Evolutionary conservation across 345 rosid species (phyloP).

Genomic region (Rhizophora mangle): DNA sequence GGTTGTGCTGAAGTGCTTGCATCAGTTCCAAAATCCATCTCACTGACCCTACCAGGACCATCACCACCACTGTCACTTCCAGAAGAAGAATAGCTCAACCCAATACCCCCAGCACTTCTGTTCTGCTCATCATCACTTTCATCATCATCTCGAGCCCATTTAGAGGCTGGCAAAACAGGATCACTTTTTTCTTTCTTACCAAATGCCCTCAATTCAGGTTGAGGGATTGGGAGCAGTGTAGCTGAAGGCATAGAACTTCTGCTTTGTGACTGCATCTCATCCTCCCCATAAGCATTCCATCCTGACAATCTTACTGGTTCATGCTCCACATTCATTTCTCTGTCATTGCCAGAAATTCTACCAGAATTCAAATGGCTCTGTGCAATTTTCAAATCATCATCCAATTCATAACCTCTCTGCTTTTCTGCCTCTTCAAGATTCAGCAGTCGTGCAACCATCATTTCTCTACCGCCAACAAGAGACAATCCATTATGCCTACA

Average conservation of each 20-base stretch:
- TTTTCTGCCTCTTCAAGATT: constrained; percentile 95
- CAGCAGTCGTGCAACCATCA: constrained; percentile 89
- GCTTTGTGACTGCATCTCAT: constrained; percentile 39
- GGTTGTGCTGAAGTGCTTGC: constrained; percentile 45
- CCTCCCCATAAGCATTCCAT: constrained; percentile 44
- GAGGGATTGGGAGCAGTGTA: constrained; percentile 50
- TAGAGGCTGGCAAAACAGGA: constrained; percentile 80
- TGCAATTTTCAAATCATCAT: constrained; percentile 60
- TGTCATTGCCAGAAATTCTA: constrained; percentile 44
- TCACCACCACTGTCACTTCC: constrained; percentile 84
- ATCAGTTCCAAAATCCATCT: constrained; percentile 48
- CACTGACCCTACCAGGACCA: constrained; percentile 53
- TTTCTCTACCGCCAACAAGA: constrained; percentile 93
- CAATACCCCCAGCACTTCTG: constrained; percentile 48
- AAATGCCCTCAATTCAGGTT: constrained; percentile 64
- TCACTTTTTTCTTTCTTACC: constrained; percentile 67
- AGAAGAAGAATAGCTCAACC: constrained; percentile 80
- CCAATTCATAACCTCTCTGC: constrained; percentile 77
- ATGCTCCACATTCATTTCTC: constrained; percentile 47
- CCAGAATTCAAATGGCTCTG: constrained; percentile 51
- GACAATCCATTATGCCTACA: constrained; percentile 98
- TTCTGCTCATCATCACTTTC: constrained; percentile 82
- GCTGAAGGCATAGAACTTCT: constrained; percentile 40
- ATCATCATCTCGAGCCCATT: constrained; percentile 95
- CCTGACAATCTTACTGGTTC: constrained; percentile 46